A percentile compares a stretch with the other conserved stretches of the same genome.
phyloP scores from a whole-genome alignment of 2,329 filamentous ascomycete genomes.

The Rutstroemia sp. region DNA sequence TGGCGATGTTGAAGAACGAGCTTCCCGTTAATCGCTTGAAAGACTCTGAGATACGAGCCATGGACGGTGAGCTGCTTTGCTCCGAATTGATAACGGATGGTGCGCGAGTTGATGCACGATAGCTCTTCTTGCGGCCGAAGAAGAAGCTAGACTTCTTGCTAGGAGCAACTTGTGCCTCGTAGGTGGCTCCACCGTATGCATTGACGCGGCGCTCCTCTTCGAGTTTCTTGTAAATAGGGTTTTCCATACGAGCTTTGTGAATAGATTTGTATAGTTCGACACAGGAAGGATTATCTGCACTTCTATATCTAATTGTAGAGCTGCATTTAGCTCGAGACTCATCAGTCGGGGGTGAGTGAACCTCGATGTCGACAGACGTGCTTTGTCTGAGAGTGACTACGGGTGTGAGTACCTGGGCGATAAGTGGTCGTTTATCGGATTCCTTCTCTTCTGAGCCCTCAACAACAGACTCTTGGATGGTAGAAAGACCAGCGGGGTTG shows the following conservation, averaged over 20 bases:
- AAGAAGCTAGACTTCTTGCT: constrained; percentile 37
- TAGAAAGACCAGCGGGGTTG: neutral
- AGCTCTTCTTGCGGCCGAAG: constrained; percentile 33
- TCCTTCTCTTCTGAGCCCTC: neutral
- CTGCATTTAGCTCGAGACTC: constrained; percentile 63
- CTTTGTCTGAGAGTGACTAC: constrained; percentile 84
- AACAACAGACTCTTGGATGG: constrained; percentile 7
- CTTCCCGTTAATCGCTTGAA: constrained; percentile 66
- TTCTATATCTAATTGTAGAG: constrained; percentile 70
- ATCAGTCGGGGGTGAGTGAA: constrained; percentile 74
- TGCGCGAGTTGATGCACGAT: constrained; percentile 53
- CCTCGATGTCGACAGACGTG: constrained; percentile 87
- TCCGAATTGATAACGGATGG: constrained; percentile 53
- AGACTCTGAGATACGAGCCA: constrained; percentile 59
- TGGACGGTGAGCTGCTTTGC: constrained; percentile 67
- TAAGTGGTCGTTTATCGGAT: constrained; percentile 38
- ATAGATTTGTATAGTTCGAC: constrained; percentile 77
- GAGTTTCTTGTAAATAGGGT: constrained; percentile 73
- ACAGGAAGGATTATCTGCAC: constrained; percentile 68
- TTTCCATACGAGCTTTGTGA: constrained; percentile 83
- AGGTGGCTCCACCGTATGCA: constrained; percentile 53
- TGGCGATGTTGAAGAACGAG: constrained; percentile 73
- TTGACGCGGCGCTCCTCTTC: constrained; percentile 62
- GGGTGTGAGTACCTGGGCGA: constrained; percentile 81
- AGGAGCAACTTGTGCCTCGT: constrained; percentile 34